phyloP scores from a whole-genome alignment of 768 basidiomycete species.

The Pisolithus marmoratus region DNA sequence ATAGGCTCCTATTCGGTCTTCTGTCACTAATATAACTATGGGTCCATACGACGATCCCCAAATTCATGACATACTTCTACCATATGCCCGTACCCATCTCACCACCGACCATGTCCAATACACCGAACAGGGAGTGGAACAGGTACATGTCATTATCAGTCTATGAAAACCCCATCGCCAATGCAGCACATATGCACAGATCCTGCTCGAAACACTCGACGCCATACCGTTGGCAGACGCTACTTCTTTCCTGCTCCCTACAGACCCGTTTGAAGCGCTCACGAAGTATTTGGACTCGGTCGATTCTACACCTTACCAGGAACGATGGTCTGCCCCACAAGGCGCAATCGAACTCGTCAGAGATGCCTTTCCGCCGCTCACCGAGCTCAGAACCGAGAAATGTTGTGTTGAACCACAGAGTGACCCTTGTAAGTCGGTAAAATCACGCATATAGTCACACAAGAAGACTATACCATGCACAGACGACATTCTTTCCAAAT shows the following conservation, averaged over 20 bases:
- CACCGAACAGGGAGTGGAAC: constrained; percentile 43
- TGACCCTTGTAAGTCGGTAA: too few relatives aligned
- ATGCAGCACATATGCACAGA: constrained; percentile 26
- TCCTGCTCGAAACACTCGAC: constrained; percentile 35
- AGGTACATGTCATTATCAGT: constrained; percentile 28
- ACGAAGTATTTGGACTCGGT: too few relatives aligned
- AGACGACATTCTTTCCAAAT: background rate
- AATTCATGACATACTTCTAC: constrained; percentile 48
- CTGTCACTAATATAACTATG: too few relatives aligned
- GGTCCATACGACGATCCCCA: constrained; percentile 24
- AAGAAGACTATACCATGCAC: background rate
- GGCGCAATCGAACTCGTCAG: too few relatives aligned
- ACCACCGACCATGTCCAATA: constrained; percentile 50
- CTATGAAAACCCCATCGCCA: constrained; percentile 6
- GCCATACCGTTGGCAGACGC: constrained; percentile 45
- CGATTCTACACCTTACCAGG: too few relatives aligned
- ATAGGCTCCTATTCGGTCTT: too few relatives aligned
- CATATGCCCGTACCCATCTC: constrained; percentile 49
- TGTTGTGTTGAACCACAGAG: too few relatives aligned
- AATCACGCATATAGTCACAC: too few relatives aligned
- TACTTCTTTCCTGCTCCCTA: constrained; percentile 44
- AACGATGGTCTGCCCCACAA: too few relatives aligned
- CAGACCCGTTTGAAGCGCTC: constrained; percentile 45
- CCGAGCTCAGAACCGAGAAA: too few relatives aligned
- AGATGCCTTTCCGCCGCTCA: too few relatives aligned